Evolutionary conservation across 768 basidiomycete species (phyloP).

Genomic region (Asterophora parasitica): DNA sequence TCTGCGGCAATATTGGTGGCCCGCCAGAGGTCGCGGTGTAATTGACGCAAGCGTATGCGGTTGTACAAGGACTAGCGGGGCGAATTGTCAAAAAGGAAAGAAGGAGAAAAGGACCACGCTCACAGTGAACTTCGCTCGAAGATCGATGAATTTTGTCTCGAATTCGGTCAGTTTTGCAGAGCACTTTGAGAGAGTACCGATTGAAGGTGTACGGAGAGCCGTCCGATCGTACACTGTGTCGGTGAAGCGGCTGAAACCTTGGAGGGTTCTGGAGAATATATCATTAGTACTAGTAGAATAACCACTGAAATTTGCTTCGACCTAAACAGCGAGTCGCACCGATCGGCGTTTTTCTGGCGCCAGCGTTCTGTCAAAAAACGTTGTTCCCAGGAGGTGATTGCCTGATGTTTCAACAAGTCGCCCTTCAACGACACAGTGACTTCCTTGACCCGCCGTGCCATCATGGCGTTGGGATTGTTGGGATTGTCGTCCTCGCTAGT

Average conservation of each 20-base stretch:
- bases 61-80: slow-evolving; percentile 21
- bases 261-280: slow-evolving; percentile 6
- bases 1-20: slow-evolving; percentile 27
- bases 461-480: not conserved
- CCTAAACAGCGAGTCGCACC: slow-evolving; percentile 13
- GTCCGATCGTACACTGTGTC: slow-evolving; percentile 1
- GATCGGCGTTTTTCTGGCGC: slow-evolving; percentile 3
- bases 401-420: not conserved
- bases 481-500: not conserved
- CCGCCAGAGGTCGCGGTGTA: slow-evolving; percentile 26
- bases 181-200: slow-evolving; percentile 6
- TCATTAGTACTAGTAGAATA: not conserved
- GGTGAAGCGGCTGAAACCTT: slow-evolving; percentile 8
- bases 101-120: slow-evolving; percentile 6
- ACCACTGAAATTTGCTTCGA: not conserved
- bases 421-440: not conserved
- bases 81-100: not conserved
- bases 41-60: slow-evolving; percentile 28
- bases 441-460: not conserved
- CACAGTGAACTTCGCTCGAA: slow-evolving; percentile 33
- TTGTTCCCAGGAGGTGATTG: not conserved
- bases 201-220: not conserved
- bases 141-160: slow-evolving; percentile 33
- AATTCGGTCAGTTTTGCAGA: slow-evolving; percentile 34
- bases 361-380: slow-evolving; percentile 4